phyloP scores from a whole-genome alignment of 2,329 filamentous ascomycete species.

The Ophiostoma tasmaniense region DNA sequence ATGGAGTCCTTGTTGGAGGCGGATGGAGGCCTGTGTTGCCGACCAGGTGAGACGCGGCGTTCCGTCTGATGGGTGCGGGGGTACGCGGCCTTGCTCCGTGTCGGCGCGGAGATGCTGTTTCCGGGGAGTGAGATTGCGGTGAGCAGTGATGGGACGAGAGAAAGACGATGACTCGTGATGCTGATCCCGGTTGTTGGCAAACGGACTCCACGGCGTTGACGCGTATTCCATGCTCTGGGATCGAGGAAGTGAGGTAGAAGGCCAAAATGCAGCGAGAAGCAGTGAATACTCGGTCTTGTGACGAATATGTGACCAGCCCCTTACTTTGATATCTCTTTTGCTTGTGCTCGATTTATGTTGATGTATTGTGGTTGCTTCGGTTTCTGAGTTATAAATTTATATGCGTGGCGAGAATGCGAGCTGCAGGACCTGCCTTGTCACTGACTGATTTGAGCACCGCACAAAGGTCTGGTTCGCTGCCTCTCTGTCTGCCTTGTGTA shows the following conservation, averaged over 20 bases:
- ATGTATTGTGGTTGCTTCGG: neutral
- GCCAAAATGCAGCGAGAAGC: neutral
- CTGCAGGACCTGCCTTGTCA: neutral
- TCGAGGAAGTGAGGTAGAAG: neutral
- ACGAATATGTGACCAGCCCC: too few relatives aligned
- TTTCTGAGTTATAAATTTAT: neutral
- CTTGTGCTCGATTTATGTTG: neutral
- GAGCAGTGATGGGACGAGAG: neutral
- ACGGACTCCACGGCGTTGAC: neutral
- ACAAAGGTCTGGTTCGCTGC: neutral
- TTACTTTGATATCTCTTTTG: neutral
- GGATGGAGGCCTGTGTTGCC: neutral
- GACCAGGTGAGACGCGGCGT: neutral
- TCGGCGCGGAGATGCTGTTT: neutral
- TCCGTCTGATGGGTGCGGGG: constrained; percentile 14
- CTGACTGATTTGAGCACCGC: neutral
- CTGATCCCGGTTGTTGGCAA: neutral
- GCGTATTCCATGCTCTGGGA: neutral
- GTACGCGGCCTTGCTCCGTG: constrained; percentile 9
- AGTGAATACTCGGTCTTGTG: neutral
- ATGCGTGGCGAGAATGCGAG: neutral
- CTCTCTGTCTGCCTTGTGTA: neutral
- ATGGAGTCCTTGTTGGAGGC: neutral
- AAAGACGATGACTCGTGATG: neutral
- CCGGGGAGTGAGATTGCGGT: neutral